These are phyloP conservation scores for Aspergillus sp. DNA, from an alignment of 2,329 filamentous ascomycete species.

Conservation along the genomic window DNA sequence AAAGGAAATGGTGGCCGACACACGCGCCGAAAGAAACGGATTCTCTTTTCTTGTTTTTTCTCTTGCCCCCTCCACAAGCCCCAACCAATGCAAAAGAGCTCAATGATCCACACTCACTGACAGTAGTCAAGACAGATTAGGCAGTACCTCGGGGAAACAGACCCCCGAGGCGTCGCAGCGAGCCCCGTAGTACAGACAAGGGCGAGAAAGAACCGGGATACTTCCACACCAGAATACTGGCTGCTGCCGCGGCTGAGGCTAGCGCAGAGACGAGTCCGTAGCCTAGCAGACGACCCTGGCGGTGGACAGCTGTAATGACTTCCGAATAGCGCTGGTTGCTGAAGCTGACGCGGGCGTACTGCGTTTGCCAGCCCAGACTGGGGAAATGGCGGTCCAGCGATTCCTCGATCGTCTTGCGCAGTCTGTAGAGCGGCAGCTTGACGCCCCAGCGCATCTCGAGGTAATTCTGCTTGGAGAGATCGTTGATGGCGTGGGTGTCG, in stretches of 20 bases:
- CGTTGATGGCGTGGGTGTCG: slow-evolving; percentile 87
- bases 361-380: slow-evolving; percentile 80
- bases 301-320: slow-evolving; percentile 67
- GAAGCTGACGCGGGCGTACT: slow-evolving; percentile 91
- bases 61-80: neutral
- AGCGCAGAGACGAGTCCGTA: slow-evolving; percentile 30
- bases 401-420: slow-evolving; percentile 87
- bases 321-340: slow-evolving; percentile 89
- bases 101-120: neutral
- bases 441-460: slow-evolving; percentile 90
- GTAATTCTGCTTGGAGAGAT: slow-evolving; percentile 88
- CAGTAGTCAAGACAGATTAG: neutral
- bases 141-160: slow-evolving; percentile 14
- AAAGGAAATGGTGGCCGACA: neutral
- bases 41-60: neutral
- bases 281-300: slow-evolving; percentile 65
- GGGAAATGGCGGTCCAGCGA: slow-evolving; percentile 74
- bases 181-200: slow-evolving; percentile 13
- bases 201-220: slow-evolving; percentile 24
- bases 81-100: neutral
- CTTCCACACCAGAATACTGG: slow-evolving; percentile 33
- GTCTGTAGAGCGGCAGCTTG: slow-evolving; percentile 70
- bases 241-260: slow-evolving; percentile 28
- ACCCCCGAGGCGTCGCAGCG: slow-evolving; percentile 13
- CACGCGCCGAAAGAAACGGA: no score